A percentile compares a stretch with the other conserved stretches of the same genome.
phyloP scores from a whole-genome alignment of 1,284 basidiomycete genomes.

The Schizopora paradoxa region DNA sequence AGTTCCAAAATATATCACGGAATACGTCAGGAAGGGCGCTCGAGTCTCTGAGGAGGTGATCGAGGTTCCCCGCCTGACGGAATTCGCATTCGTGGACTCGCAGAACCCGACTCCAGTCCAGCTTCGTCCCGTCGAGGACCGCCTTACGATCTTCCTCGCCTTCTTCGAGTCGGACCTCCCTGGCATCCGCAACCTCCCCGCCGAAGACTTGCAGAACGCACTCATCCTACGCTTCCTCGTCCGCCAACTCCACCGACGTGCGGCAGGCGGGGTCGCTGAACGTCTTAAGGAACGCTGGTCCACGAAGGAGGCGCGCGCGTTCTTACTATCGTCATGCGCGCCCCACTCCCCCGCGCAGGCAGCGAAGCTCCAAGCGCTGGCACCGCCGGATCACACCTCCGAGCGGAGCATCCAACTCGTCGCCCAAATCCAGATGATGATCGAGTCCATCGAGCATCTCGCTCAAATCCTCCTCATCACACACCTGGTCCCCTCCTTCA shows the following conservation, averaged over 20 bases:
- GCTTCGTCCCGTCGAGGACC: slow-evolving; percentile 44
- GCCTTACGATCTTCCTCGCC: slow-evolving; percentile 53
- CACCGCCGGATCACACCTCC: slow-evolving; percentile 23
- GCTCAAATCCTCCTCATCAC: slow-evolving; percentile 54
- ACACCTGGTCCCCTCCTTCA: slow-evolving; percentile 39
- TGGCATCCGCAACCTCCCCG: slow-evolving; percentile 40
- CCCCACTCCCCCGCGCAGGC: slow-evolving; percentile 11
- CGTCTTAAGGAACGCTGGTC: slow-evolving; percentile 67
- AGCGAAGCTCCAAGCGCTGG: slow-evolving; percentile 18
- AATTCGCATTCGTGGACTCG: slow-evolving; percentile 26
- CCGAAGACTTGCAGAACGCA: slow-evolving; percentile 41
- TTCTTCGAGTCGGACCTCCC: slow-evolving; percentile 52
- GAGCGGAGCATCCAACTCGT: slow-evolving; percentile 68
- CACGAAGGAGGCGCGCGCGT: slow-evolving; percentile 54
- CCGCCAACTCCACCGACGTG: slow-evolving; percentile 42
- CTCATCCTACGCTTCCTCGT: slow-evolving; percentile 60
- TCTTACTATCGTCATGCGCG: slow-evolving; percentile 44
- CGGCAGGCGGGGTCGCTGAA: slow-evolving; percentile 44
- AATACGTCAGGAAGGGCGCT: slow-evolving; percentile 70
- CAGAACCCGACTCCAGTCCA: slow-evolving; percentile 30
- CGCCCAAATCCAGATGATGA: slow-evolving; percentile 57
- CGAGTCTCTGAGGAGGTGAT: slow-evolving; percentile 58
- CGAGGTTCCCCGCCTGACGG: slow-evolving; percentile 39
- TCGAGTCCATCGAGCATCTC: slow-evolving; percentile 55
- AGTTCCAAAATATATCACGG: slow-evolving; percentile 45